Conservation (phyloP, 1,284 basidiomycete species). For the Farysia itapuensis region DNA sequence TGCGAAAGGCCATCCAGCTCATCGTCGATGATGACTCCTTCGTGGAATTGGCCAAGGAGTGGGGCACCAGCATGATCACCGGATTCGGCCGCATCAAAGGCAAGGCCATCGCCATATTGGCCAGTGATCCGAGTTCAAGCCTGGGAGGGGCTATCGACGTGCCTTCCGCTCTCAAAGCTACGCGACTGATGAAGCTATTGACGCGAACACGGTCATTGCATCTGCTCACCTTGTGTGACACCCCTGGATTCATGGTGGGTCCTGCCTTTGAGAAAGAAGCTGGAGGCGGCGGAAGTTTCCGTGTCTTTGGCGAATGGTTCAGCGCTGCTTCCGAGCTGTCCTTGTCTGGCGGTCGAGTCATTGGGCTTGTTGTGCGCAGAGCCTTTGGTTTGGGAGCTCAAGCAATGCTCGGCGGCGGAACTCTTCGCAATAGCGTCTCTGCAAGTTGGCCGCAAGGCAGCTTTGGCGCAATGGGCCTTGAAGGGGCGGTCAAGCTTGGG, state of each 20-base stretch:
- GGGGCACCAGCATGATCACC: slow-evolving; percentile 32
- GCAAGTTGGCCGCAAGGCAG: slow-evolving; percentile 31
- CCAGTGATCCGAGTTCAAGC: slow-evolving; percentile 27
- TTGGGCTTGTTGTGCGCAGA: slow-evolving; percentile 25
- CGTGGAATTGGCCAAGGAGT: slow-evolving; percentile 27
- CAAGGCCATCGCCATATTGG: slow-evolving; percentile 24
- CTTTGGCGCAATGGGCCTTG: slow-evolving; percentile 35
- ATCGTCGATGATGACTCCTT: slow-evolving; percentile 35
- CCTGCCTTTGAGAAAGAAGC: slow-evolving; percentile 20
- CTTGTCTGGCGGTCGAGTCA: slow-evolving; percentile 21
- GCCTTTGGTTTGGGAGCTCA: slow-evolving; percentile 43
- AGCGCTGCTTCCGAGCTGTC: slow-evolving; percentile 15
- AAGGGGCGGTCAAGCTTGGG: slow-evolving; percentile 36
- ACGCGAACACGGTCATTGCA: slow-evolving; percentile 20
- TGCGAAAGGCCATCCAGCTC: slow-evolving; percentile 26
- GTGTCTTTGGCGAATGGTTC: slow-evolving; percentile 42
- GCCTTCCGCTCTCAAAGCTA: slow-evolving; percentile 31
- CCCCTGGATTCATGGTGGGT: slow-evolving; percentile 48
- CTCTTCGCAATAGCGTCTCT: slow-evolving; percentile 22
- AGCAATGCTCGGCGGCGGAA: slow-evolving; percentile 37
- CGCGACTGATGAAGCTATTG: slow-evolving; percentile 33
- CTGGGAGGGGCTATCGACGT: slow-evolving; percentile 43
- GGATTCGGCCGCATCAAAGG: slow-evolving; percentile 31
- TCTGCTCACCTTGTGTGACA: slow-evolving; percentile 35
- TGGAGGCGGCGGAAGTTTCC: slow-evolving; percentile 16